A percentile compares a stretch with the other conserved stretches of the same genome.
Conservation (phyloP, 148 eudicot genomes). For the Nepenthes gracilis region DNA sequence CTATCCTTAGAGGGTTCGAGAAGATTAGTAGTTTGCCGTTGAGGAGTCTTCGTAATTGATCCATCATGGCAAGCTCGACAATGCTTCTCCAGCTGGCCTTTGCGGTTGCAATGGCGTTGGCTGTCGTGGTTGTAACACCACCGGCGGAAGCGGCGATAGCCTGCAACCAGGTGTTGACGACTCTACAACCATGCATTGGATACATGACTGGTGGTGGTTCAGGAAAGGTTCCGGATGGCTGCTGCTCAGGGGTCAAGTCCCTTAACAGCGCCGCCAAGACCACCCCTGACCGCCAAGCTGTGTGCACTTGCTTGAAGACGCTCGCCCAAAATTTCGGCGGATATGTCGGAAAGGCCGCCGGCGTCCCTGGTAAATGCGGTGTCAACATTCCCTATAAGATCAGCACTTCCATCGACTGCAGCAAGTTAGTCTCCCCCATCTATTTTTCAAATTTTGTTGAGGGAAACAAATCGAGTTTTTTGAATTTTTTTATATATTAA, state of each 20-base stretch:
- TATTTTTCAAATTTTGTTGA: too few relatives aligned
- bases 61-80: background rate
- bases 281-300: conserved; percentile 24
- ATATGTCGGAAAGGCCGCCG: conserved; percentile 11
- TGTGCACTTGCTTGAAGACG: conserved; percentile 25
- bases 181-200: conserved; percentile 15
- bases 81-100: background rate
- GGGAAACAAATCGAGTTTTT: too few relatives aligned
- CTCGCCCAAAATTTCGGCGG: conserved; percentile 9
- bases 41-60: too few relatives aligned
- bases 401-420: conserved; percentile 16
- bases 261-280: conserved; percentile 14
- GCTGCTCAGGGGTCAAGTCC: conserved; percentile 20
- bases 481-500: too few relatives aligned
- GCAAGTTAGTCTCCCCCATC: background rate
- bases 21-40: too few relatives aligned
- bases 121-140: conserved; percentile 6
- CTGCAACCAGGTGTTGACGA: conserved; percentile 14
- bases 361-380: conserved; percentile 22
- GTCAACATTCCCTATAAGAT: conserved; percentile 26
- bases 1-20: too few relatives aligned
- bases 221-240: conserved; percentile 6
- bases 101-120: background rate
- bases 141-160: conserved; percentile 12
- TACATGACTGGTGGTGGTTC: conserved; percentile 14